Conservation (phyloP, 2,329 filamentous ascomycete species). For the Bipolaris sorokiniana region DNA sequence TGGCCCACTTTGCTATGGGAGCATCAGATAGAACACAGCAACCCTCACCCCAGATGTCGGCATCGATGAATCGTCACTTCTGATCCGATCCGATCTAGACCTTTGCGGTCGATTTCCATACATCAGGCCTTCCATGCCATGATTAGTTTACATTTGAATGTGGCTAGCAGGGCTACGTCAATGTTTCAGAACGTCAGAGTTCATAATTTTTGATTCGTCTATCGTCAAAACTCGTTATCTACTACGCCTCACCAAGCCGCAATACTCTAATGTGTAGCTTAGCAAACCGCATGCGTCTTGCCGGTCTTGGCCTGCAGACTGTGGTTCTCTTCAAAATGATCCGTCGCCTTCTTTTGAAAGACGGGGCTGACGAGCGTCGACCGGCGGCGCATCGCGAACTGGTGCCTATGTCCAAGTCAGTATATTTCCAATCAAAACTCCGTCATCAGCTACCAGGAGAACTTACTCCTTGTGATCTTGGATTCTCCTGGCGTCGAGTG, state of each 20-base stretch:
- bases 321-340: conserved; percentile 79
- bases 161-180: background rate
- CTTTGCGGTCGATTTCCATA: no score
- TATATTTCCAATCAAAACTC: background rate
- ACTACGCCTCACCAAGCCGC: no score
- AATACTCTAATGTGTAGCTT: background rate
- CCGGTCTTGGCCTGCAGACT: conserved; percentile 87
- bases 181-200: background rate
- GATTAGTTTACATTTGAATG: no score
- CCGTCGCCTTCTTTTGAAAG: conserved; percentile 45
- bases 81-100: no score
- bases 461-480: conserved; percentile 69
- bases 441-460: background rate
- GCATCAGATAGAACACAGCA: no score
- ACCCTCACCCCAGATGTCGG: no score
- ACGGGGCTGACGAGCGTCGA: conserved; percentile 36
- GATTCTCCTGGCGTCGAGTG: conserved; percentile 75
- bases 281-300: conserved; percentile 90
- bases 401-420: conserved; percentile 22
- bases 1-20: no score
- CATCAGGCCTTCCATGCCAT: no score
- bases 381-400: conserved; percentile 34
- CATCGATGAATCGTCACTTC: no score
- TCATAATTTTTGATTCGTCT: background rate
- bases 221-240: background rate